Evolutionary conservation across 1,139 yeast species (phyloP).

Genomic region (Keqinozyma sinolaborantium): DNA sequence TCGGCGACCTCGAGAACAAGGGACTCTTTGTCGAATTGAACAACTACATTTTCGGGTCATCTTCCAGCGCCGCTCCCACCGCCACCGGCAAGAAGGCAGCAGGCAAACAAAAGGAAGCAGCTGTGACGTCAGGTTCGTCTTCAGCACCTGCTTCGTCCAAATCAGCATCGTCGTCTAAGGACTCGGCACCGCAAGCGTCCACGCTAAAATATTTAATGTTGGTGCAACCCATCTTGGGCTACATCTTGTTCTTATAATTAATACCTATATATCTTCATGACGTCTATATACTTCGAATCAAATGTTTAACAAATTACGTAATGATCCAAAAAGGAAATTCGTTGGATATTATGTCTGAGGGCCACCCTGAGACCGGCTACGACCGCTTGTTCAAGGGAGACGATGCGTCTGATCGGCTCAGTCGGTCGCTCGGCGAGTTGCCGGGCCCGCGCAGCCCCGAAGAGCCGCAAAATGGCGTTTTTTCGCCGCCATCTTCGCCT

Average conservation of each 20-base stretch:
- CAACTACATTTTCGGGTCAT: slow-evolving; percentile 29
- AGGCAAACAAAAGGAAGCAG: slow-evolving; percentile 7
- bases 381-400: no score
- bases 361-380: no score
- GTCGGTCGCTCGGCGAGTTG: no score
- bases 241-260: slow-evolving; percentile 9
- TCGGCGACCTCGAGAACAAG: slow-evolving; percentile 31
- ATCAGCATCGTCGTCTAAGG: slow-evolving; percentile 6
- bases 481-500: no score
- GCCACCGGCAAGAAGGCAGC: slow-evolving; percentile 1
- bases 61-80: slow-evolving; percentile 8
- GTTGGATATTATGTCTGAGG: no score
- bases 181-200: slow-evolving; percentile 4
- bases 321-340: no score
- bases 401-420: no score
- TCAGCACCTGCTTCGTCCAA: not conserved
- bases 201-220: slow-evolving; percentile 7
- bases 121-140: slow-evolving; percentile 4
- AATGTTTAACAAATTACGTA: no score
- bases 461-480: no score
- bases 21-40: slow-evolving; percentile 42
- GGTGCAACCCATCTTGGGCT: slow-evolving; percentile 9
- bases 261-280: no score
- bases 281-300: no score
- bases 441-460: no score